A percentile compares a stretch with the other conserved stretches of the same genome.
Conservation (phyloP, 1,284 basidiomycete genomes). For the Entoloma clypeatum region DNA sequence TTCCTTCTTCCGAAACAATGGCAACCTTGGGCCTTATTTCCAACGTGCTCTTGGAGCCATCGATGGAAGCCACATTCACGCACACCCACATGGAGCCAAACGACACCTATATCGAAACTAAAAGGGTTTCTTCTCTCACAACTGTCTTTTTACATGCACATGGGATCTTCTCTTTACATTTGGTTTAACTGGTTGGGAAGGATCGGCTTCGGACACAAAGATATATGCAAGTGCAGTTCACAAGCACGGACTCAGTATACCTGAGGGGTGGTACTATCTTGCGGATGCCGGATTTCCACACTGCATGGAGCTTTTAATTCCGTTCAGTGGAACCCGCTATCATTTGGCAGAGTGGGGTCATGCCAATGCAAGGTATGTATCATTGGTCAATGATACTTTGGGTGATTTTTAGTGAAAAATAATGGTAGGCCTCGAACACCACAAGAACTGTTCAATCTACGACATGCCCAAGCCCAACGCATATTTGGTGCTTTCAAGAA, state of each 20-base stretch:
- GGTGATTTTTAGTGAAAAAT: too few species aligned
- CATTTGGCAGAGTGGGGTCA: too few species aligned
- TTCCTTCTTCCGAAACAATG: not conserved
- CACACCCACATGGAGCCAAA: conserved; percentile 12
- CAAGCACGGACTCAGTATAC: too few species aligned
- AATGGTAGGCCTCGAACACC: too few species aligned
- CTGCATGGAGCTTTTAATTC: too few species aligned
- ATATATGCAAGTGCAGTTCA: conserved; percentile 2
- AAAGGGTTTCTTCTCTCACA: conserved; percentile 12
- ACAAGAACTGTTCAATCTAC: too few species aligned
- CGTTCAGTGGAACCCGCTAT: too few species aligned
- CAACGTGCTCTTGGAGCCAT: conserved; percentile 22
- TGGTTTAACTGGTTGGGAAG: conserved; percentile 5
- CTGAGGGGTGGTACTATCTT: too few species aligned
- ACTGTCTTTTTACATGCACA: conserved; percentile 3
- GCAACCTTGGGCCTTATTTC: conserved; percentile 25
- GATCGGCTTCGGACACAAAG: not conserved
- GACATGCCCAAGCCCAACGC: conserved; percentile 22
- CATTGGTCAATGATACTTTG: too few species aligned
- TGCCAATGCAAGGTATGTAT: too few species aligned
- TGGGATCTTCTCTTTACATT: conserved; percentile 2
- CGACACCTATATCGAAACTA: conserved; percentile 10
- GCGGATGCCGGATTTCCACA: too few species aligned
- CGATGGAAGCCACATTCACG: conserved; percentile 24
- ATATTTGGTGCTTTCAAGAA: conserved; percentile 35